Conservation (phyloP, 163 green algal genomes). For the Scenedesmus sp. region DNA sequence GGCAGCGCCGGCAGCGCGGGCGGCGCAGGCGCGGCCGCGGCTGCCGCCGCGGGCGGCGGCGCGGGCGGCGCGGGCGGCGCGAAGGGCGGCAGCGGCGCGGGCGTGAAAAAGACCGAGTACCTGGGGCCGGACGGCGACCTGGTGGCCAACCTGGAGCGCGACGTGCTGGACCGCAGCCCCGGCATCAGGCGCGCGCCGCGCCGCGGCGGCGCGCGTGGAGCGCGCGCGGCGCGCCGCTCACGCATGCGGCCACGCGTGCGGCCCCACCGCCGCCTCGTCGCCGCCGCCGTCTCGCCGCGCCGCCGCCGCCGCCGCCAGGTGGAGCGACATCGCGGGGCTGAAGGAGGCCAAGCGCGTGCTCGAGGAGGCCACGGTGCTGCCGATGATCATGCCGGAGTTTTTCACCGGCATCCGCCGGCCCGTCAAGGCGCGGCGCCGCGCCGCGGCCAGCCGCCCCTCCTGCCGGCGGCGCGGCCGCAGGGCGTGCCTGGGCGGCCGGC, state of each 20-base stretch:
- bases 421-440: constrained; percentile 73
- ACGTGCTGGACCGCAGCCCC: constrained; percentile 81
- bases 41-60: too few species aligned
- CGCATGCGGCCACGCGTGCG: too few species aligned
- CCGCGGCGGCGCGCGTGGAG: too few species aligned
- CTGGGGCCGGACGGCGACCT: constrained; percentile 83
- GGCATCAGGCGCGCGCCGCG: constrained; percentile 59
- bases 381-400: constrained; percentile 90
- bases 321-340: constrained; percentile 88
- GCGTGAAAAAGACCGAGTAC: constrained; percentile 62
- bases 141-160: constrained; percentile 75
- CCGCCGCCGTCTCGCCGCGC: too few species aligned
- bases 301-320: constrained; percentile 53
- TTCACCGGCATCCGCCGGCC: constrained; percentile 92
- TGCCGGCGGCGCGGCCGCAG: too few species aligned
- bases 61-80: neutral
- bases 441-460: neutral
- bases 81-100: constrained; percentile 13
- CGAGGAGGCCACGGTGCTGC: constrained; percentile 91
- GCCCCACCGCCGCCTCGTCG: too few species aligned
- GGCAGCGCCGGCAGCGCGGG: too few species aligned
- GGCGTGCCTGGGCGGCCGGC: too few species aligned
- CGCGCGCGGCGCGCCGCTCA: too few species aligned
- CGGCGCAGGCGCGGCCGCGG: too few species aligned
- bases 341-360: constrained; percentile 92